Evolutionary conservation across 2,329 filamentous ascomycete genomes (phyloP), one percentile per base, ranked within the genome.

Genomic region (Hypoxylon sp.): DNA sequence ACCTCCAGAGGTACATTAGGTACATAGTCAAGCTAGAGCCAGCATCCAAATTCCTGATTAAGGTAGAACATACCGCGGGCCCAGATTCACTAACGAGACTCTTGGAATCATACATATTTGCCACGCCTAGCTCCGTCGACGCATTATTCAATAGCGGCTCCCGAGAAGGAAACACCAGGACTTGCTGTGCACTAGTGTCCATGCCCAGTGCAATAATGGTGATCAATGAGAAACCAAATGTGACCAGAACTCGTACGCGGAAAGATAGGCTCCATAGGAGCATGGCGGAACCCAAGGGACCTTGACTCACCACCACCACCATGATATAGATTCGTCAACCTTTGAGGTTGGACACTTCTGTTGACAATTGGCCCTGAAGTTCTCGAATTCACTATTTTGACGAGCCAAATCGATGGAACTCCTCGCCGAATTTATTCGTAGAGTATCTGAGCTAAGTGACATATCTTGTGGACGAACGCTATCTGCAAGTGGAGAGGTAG

Each of bases 221-320:
- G 2, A 73, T 43, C 7, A 72, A 23, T 1, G 68, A 60, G 11
- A 73, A 63, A 0, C 50, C 66, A 5, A 63, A 60, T 0, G 58
- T 58, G 3, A 69, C 28, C 2, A 68, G 10, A 1, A 62, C 43
- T n/a, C 53, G 48, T 11, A 45, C 34, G 1, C 59, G 63, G 23
- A 43, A 57, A 3, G 45, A 53, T 6, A 72, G 25, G 10, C 17
- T 53, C 7, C 56, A 60, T 14, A 72, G 19, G 4, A 75, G 48
- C 1, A 65, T 10, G 1, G 64, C 43, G 14, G 72, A 69, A 0
- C 72, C 70, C 69, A 72, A 73, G 1, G 73, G 75, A 4, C 73
- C 73, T 23, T 70, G 63, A 41, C 72, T 75, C 70, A 75, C 72
- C 73, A 74, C 72, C 71, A 75, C 67, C 71, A 74, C 51, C 60